Evolutionary conservation across 2,329 filamentous ascomycete genomes (phyloP), one percentile per base, ranked within the genome.

Genomic region (Colletotrichum chlorophyti): DNA sequence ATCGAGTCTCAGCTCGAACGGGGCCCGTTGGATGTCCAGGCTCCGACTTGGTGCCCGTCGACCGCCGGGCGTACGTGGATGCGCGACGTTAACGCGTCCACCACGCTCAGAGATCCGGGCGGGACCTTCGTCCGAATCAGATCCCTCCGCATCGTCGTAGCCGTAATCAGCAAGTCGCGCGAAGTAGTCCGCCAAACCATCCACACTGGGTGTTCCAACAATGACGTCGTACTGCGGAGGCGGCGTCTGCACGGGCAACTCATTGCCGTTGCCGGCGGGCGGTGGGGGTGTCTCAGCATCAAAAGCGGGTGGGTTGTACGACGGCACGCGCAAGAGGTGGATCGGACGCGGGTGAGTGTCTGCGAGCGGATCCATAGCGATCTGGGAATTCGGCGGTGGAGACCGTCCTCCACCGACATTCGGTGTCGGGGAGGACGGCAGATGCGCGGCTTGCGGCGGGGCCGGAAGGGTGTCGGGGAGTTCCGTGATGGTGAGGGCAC

Each of bases 291-390:
- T 82, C 50, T 96, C 90, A 5, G 91, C 91, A 61, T 95, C 89
- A 68, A 96, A 97, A 0, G 91, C 86, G 0, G 93, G 93, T 2
- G 93, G 93, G 58, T 93, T 93, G 75, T 93, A 96, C 0, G 91
- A 96, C 0, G 93, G 93, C 6, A 86, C 83, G 21, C 93, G 87
- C 27, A 96, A 75, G 2, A 97, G 82, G 71, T 97, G 93, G 49
- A 97, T 96, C 0, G 93, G 93, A 5, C 92, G 83, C 31, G 84
- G 77, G 7, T 81, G 74, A 2, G 34, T 46, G 32, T 53, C 48
- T 5, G 31, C 41, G 29, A 31, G 38, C 9, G 50, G 31, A 23
- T 47, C 35, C 7, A 45, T 38, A 34, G 50, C 19, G 35, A 38
- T 41, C 53, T 61, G 24, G 45, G 51, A 61, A 14, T 49, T 59